Base-by-base conservation (phyloP, 345 rosid genomes). In the Corchorus olitorius region DNA sequence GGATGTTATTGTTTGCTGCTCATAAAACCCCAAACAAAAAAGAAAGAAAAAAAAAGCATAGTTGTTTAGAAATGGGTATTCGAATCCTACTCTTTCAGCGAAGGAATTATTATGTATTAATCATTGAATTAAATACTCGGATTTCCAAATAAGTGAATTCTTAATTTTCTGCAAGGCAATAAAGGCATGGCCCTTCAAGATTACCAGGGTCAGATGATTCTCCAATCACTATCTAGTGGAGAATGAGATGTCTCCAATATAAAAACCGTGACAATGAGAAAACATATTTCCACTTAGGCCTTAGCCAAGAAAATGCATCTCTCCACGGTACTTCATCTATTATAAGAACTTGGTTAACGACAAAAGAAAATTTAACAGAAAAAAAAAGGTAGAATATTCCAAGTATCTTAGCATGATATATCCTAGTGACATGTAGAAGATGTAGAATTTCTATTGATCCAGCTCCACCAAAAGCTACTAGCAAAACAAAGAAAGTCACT, bases 151-250 rank as follows among this genome's bases (percentile, higher is more conserved):
- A 60, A 60, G 8, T 64, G n/a, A 66, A 16, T 35, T 48, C 17
- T 78, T 33, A 64, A 53, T 49, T 41, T 39, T 49, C 56, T 35
- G 41, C 3, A 58, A 59, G 66, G 35, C 43, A 58, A 17, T 70
- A 49, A 73, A 64, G 54, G 58, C 35, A 6, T 41, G 79, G 35
- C 86, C 79, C 78, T 75, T 78, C 81, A 73, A 19, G 61, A 41
- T 43, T 15, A 7, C 17, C 37, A 83, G 72, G 76, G 86, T 70
- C 71, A 54, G 27, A 66, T 12, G 43, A 17, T 76, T 12, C n/a
- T 60, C 77, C 45, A 58, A 58, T 50, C 69, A 58, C 63, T 16
- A 49, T 56, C 33, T 76, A 79, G 85, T 86, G 90, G 86, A 79
- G 50, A 70, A 49, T 81, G 87, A 75, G 52, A 13, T 77, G 79